phyloP scores from a whole-genome alignment of 2,329 filamentous ascomycete genomes.

The Stagonosporopsis cucurbitacearum region DNA sequence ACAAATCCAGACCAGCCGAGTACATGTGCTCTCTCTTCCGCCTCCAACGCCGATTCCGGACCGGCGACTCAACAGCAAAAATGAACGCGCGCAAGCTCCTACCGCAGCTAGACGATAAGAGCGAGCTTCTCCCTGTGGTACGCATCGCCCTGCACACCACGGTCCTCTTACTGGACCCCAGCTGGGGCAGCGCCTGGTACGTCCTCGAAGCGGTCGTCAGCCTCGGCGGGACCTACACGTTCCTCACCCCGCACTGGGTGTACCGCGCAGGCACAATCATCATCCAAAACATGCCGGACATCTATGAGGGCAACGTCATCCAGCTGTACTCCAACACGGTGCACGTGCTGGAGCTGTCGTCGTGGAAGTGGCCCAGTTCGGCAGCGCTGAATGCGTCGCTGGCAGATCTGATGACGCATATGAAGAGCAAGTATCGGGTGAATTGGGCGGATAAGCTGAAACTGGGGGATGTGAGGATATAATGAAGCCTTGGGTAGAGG shows the following conservation, averaged over 20 bases:
- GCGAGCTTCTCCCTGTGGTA: conserved; percentile 35
- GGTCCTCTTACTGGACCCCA: conserved; percentile 41
- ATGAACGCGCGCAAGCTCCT: conserved; percentile 32
- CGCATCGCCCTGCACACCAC: conserved; percentile 43
- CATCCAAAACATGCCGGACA: conserved; percentile 40
- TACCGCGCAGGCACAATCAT: conserved; percentile 42
- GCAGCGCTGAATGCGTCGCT: conserved; percentile 37
- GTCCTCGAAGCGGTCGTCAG: conserved; percentile 42
- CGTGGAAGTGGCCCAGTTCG: conserved; percentile 46
- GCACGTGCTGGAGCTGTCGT: conserved; percentile 42
- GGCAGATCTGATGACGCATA: conserved; percentile 41
- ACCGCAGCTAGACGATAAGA: conserved; percentile 35
- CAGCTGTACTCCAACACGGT: conserved; percentile 46
- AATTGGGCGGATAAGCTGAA: conserved; percentile 38
- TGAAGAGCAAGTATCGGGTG: conserved; percentile 39
- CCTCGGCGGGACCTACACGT: conserved; percentile 40
- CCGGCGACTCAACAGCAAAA: conserved; percentile 33
- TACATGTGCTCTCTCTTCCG: conserved; percentile 46
- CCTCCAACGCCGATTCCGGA: conserved; percentile 45
- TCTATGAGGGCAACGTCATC: conserved; percentile 41
- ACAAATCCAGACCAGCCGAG: conserved; percentile 35
- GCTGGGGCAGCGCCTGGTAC: conserved; percentile 43
- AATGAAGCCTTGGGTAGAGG: background rate
- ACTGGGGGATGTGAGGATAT: conserved; percentile 39
- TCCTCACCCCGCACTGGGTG: conserved; percentile 46